Percentiles rank a stretch among this genome's conserved stretches.
phyloP scores from a whole-genome alignment of 306 rosid genomes.

The Lathyrus oleraceus region DNA sequence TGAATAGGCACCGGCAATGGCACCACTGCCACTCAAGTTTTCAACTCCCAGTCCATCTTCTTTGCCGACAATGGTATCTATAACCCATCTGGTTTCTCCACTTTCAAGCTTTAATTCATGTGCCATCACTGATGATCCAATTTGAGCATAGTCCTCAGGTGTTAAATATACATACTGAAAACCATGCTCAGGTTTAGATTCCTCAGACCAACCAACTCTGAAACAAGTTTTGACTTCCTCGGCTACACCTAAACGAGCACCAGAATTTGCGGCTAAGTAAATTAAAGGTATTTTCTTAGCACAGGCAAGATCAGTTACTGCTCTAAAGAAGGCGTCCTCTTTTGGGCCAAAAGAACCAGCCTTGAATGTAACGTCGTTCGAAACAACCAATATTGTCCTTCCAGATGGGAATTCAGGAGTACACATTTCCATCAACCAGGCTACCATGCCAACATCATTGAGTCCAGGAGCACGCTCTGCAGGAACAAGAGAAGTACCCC shows the following conservation, averaged over 20 bases:
- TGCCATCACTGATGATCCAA: constrained; percentile 82
- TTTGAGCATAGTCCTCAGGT: constrained; percentile 81
- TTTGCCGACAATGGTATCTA: constrained; percentile 94
- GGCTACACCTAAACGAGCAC: constrained; percentile 95
- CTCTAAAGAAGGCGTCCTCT: constrained; percentile 94
- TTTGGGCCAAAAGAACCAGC: constrained; percentile 98
- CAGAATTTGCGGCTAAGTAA: constrained; percentile 97
- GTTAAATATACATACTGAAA: constrained; percentile 87
- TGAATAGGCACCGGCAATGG: constrained; percentile 93
- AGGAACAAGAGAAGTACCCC: constrained; percentile 87
- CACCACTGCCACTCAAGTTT: constrained; percentile 95
- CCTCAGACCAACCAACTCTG: constrained; percentile 98
- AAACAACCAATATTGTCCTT: constrained; percentile 78
- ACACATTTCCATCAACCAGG: constrained; percentile 89
- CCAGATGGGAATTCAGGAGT: constrained; percentile 96
- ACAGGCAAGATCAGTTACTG: constrained; percentile 92
- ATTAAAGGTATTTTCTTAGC: constrained; percentile 77
- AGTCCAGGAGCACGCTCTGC: constrained; percentile 68
- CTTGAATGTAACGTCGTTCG: constrained; percentile 93
- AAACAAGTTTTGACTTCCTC: constrained; percentile 95
- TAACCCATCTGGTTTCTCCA: constrained; percentile 94
- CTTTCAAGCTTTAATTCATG: constrained; percentile 68
- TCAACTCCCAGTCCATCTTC: constrained; percentile 97
- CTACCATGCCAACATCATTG: constrained; percentile 95
- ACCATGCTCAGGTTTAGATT: constrained; percentile 85